Evolutionary conservation across 2,329 filamentous ascomycete species (phyloP), one percentile per base, ranked within the genome.

Genomic region (Colletotrichum gloeosporioides): DNA sequence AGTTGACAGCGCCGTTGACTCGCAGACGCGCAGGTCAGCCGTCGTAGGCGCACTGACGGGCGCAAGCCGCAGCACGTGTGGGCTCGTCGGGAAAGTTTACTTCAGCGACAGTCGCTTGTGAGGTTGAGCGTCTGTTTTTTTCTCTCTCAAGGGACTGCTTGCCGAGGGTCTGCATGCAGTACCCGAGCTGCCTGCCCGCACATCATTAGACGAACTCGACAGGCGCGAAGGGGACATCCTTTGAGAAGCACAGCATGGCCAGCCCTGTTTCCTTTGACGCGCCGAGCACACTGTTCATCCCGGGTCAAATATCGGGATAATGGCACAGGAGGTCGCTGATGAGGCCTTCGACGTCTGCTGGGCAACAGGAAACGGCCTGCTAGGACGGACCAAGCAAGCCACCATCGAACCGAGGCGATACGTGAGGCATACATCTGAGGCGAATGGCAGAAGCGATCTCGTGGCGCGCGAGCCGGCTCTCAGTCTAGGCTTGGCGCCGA

Each of bases 1-100:
- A 64, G 31, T 16, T 64, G 63, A 73, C 73, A 73, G 71, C 75
- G 71, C 71, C 66, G 71, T 75, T 77, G 71, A 70, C 71, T 76
- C 70, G 74, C 70, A 74, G 49, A 70, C 71, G 73, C 70, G 74
- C 64, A 74, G 49, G 62, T 71, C 31, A n/a, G 61, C 53, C 68
- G 29, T 62, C 32, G 62, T 44, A 73, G 34, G 29, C 67, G 71
- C 71, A 75, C 71, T 75, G 71, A 75, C 66, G 66, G 63, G 44
- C 61, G 71, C 66, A 74, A 74, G 66, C 66, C 71, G 69, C 69
- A 57, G 59, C 73, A 76, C 49, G 34, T 65, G 75, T 70, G 65
- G 65, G 62, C 61, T 70, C 27, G 62, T 66, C 59, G 29, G 9
- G 16, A 71, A 70, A 71, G 71, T 75, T 77, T 66, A 63, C 59